A percentile compares a stretch with the other conserved stretches of the same genome.
Evolutionary conservation across 1,284 basidiomycete species (phyloP).

Genomic region (Gastroboletus turbinatus): DNA sequence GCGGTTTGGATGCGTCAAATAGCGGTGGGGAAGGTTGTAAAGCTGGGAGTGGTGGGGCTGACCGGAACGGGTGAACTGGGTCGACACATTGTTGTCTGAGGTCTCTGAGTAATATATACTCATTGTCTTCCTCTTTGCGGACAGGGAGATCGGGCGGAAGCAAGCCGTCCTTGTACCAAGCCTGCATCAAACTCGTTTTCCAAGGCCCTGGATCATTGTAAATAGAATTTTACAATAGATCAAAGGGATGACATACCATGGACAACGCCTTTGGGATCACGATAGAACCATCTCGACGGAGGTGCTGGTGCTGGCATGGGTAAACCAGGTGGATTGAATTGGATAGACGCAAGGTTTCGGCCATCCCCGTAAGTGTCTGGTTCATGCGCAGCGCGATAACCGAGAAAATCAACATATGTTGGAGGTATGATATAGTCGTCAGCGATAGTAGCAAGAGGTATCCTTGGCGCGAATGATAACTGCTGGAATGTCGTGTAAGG

Average conservation of each 20-base stretch:
- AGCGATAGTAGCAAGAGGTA: constrained; percentile 81
- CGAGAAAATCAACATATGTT: constrained; percentile 75
- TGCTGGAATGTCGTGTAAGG: constrained; percentile 90
- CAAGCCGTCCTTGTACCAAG: constrained; percentile 80
- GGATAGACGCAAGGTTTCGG: constrained; percentile 56
- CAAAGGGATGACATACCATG: constrained; percentile 54
- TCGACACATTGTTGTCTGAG: constrained; percentile 72
- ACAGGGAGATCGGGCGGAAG: constrained; percentile 78
- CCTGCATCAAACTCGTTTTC: constrained; percentile 82
- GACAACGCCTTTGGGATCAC: constrained; percentile 73
- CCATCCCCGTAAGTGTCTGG: constrained; percentile 46
- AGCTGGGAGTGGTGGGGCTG: constrained; percentile 42
- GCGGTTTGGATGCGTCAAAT: constrained; percentile 49
- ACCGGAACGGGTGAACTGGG: constrained; percentile 72
- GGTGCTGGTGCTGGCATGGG: constrained; percentile 64
- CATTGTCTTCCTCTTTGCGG: constrained; percentile 67
- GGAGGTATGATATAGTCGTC: constrained; percentile 88
- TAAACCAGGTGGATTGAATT: constrained; percentile 76
- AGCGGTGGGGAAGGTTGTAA: constrained; percentile 18
- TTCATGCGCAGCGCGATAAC: constrained; percentile 64
- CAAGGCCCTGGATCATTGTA: constrained; percentile 60
- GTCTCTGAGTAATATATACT: constrained; percentile 68
- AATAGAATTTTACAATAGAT: neutral
- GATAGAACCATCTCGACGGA: constrained; percentile 75
- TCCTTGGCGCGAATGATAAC: constrained; percentile 75